Evolutionary conservation across 306 rosid genomes (phyloP).

Genomic region (Cucurbita moschata): DNA sequence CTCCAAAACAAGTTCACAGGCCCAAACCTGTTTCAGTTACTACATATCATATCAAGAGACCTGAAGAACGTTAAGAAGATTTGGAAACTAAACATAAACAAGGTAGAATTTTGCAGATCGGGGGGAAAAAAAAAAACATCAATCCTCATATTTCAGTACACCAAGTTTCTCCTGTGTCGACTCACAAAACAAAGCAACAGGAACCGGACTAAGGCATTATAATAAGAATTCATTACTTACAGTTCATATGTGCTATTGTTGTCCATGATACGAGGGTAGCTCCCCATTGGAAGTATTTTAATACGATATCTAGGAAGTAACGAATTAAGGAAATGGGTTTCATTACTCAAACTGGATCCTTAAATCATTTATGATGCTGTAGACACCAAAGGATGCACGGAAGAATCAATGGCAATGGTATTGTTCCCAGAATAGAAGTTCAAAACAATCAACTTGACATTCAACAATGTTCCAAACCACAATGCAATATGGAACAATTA

Average conservation of each 20-base stretch:
- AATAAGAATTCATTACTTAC: constrained; percentile 30
- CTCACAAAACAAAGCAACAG: background rate
- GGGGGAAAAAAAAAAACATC: background rate
- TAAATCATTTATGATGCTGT: background rate
- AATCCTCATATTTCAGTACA: background rate
- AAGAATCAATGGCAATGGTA: background rate
- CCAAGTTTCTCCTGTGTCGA: background rate
- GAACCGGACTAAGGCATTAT: background rate
- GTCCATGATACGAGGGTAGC: constrained; percentile 92
- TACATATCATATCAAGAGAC: constrained; percentile 6
- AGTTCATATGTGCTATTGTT: constrained; percentile 62
- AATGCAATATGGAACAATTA: background rate
- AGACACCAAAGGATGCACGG: background rate
- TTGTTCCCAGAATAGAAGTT: background rate
- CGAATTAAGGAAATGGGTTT: constrained; percentile 22
- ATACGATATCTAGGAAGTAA: constrained; percentile 52
- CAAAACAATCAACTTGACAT: background rate
- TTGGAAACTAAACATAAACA: background rate
- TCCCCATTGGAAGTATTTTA: constrained; percentile 93
- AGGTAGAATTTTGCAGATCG: background rate
- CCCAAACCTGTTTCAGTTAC: constrained; percentile 54
- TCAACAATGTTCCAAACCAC: background rate
- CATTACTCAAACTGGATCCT: background rate
- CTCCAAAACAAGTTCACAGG: constrained; percentile 98
- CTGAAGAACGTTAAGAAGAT: constrained; percentile 3